phyloP scores from a whole-genome alignment of 805 yeast genomes.

The Candida coquimbonensis region DNA sequence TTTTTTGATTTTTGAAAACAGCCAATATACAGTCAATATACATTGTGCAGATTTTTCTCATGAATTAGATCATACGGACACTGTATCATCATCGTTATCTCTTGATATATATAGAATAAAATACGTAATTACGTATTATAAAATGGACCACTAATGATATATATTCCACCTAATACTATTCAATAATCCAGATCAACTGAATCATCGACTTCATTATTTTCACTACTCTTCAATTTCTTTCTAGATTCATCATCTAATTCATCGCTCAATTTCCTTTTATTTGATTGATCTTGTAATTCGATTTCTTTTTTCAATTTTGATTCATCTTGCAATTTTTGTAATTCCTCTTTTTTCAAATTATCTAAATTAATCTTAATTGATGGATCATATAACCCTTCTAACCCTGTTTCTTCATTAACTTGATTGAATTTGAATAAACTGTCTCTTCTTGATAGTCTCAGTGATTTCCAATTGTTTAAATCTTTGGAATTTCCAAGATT shows the following conservation, averaged over 20 bases:
- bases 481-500: conserved; percentile 10
- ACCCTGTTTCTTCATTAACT: conserved; percentile 29
- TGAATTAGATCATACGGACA: too few relatives aligned
- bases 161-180: not conserved
- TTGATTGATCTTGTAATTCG: conserved; percentile 7
- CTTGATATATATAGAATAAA: too few relatives aligned
- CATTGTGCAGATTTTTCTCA: too few relatives aligned
- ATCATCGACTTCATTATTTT: not conserved
- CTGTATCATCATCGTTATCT: too few relatives aligned
- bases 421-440: conserved; percentile 30
- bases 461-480: conserved; percentile 34
- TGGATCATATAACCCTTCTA: conserved; percentile 32
- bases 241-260: conserved; percentile 15
- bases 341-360: conserved; percentile 9
- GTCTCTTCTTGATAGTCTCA: conserved; percentile 33
- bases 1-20: too few relatives aligned
- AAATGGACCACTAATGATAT: not conserved
- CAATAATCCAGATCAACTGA: conserved; percentile 15
- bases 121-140: too few relatives aligned
- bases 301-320: conserved; percentile 16
- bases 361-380: conserved; percentile 14
- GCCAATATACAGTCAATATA: too few relatives aligned
- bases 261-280: conserved; percentile 16
- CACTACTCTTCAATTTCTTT: conserved; percentile 9
- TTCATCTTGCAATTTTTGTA: conserved; percentile 9